Evolutionary conservation across 2,329 filamentous ascomycete genomes (phyloP), one percentile per base, ranked within the genome.

Genomic region (Cercospora berteroae): DNA sequence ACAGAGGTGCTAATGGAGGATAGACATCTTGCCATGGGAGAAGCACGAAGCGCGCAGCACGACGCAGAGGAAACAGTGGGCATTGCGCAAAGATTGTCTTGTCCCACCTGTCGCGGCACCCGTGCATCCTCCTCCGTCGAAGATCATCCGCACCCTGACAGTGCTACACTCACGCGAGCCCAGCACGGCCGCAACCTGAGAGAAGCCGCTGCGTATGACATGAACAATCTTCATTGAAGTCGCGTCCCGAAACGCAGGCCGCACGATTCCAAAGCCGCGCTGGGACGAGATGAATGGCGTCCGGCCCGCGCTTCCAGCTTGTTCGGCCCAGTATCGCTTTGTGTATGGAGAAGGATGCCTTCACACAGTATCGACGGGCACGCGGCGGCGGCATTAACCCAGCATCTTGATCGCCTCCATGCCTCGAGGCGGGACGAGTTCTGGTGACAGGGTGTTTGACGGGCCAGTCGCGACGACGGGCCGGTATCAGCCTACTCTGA

Each of bases 1-100:
- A 13, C 1, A 52, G 12, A 5, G 6, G 2, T 42, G 16, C 55
- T 65, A 31, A 65, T n/a, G 13, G 18, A 18, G n/a, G 13, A 13
- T 29, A 65, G 63, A 65, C 42, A 60, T 65, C 10, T n/a, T 65
- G 27, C 63, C 63, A 2, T 65, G 63, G 63, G 63, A 65, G 20
- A 60, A 55, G 29, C 56, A 65, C 56, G 63, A 65, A 55, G 63
- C 29, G 31, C 63, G 63, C 12, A 60, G 42, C 23, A 65, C 56
- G 10, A 60, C 56, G 9, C 56, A 60, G 55, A 42, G 56, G 39
- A 65, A 52, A 18, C 36, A 60, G 18, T 60, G 63, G 63, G 56
- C 55, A 33, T 36, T 31, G 12, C 48, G 60, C 48, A 63, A 63
- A 50, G 60, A 63, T 18, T 63, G 16, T 33, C 31, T 29, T 12